Percentiles rank a stretch among this genome's conserved stretches.
Conservation (phyloP, 2,329 filamentous ascomycete genomes). For the Cryphonectria nitschkei region DNA sequence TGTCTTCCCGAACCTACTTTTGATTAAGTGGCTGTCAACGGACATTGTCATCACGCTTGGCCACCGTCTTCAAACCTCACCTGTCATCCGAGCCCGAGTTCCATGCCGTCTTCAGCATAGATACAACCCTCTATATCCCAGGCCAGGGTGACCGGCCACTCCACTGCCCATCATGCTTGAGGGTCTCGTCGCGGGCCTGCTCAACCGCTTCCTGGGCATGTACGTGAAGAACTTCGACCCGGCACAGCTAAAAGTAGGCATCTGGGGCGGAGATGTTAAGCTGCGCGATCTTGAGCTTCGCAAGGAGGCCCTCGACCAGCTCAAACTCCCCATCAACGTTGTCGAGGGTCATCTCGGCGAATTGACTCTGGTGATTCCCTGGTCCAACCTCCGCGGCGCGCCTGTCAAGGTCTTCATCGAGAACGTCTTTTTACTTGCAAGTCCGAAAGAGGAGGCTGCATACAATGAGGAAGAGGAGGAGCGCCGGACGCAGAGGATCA, state of each 20-base stretch:
- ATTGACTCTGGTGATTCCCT: slow-evolving; percentile 91
- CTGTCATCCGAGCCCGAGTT: slow-evolving; percentile 11
- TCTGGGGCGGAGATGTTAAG: slow-evolving; percentile 98
- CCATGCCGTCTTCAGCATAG: slow-evolving; percentile 24
- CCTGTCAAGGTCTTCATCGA: slow-evolving; percentile 95
- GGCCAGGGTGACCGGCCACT: slow-evolving; percentile 73
- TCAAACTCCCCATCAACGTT: slow-evolving; percentile 95
- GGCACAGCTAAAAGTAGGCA: slow-evolving; percentile 95
- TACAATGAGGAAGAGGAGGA: slow-evolving; percentile 95
- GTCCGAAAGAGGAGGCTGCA: slow-evolving; percentile 91
- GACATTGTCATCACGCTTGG: background rate
- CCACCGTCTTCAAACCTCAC: background rate
- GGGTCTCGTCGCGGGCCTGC: slow-evolving; percentile 91
- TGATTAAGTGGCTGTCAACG: background rate
- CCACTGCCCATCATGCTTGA: slow-evolving; percentile 80
- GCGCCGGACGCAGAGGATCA: slow-evolving; percentile 81
- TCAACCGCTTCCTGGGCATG: slow-evolving; percentile 99
- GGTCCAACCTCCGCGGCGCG: slow-evolving; percentile 94
- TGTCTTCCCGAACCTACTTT: background rate
- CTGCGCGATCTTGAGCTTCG: slow-evolving; percentile 90
- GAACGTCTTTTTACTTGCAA: slow-evolving; percentile 93
- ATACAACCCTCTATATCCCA: slow-evolving; percentile 42
- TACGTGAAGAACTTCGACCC: slow-evolving; percentile 99
- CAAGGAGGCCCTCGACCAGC: slow-evolving; percentile 92
- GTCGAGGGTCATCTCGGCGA: slow-evolving; percentile 92